Evolutionary conservation across 225 moss, liverwort and hornwort genomes (phyloP).

Genomic region (Physcomitrellopsis africana): DNA sequence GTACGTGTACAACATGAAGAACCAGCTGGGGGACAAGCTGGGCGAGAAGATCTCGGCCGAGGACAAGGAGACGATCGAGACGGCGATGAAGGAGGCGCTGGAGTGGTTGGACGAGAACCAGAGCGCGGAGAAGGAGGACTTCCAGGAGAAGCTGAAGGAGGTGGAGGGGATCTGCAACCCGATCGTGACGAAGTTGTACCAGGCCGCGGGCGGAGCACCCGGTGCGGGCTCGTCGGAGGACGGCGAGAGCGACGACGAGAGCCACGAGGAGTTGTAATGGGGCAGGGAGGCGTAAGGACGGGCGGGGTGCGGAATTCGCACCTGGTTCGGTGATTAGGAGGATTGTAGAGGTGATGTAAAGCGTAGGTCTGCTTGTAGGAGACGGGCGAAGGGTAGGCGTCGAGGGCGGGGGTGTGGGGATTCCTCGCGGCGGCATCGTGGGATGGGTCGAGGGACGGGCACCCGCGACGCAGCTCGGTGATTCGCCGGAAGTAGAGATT

Average conservation of each 20-base stretch:
- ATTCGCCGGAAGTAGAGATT: conserved; percentile 11
- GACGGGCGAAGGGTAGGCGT: too few relatives aligned
- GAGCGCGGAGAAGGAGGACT: conserved; percentile 42
- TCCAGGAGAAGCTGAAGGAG: conserved; percentile 43
- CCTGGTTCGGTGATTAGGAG: not conserved
- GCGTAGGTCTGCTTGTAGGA: not conserved
- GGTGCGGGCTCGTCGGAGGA: conserved; percentile 8
- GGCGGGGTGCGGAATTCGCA: not conserved
- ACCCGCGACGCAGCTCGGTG: conserved; percentile 5
- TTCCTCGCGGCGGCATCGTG: not conserved
- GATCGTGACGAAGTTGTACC: conserved; percentile 38
- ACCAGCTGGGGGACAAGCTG: conserved; percentile 49
- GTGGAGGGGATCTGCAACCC: conserved; percentile 40
- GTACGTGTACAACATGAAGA: conserved; percentile 78
- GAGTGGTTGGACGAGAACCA: conserved; percentile 47
- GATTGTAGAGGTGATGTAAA: not conserved
- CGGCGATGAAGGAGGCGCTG: conserved; percentile 42
- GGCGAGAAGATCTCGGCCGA: conserved; percentile 37
- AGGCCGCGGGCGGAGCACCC: conserved; percentile 8
- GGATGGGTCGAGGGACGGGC: not conserved
- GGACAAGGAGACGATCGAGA: conserved; percentile 46
- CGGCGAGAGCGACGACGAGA: conserved; percentile 38
- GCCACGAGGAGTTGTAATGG: conserved; percentile 54
- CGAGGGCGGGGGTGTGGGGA: not conserved
- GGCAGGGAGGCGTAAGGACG: not conserved